A percentile compares a stretch with the other conserved stretches of the same genome.
Conservation (phyloP, 208 protist species). For the Vickermania ingenoplastis region DNA sequence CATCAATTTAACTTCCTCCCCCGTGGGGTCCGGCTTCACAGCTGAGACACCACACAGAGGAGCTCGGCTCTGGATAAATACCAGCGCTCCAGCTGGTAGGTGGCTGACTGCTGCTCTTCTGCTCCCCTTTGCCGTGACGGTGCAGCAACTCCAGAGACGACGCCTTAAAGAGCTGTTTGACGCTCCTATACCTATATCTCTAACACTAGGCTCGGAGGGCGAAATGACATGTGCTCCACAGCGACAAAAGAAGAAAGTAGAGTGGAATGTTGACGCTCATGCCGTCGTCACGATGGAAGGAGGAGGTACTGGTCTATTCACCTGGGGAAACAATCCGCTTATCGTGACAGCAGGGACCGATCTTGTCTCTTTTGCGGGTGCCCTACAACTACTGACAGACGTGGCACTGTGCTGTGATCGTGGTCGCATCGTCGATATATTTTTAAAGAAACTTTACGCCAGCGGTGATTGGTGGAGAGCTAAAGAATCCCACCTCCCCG, state of each 20-base stretch:
- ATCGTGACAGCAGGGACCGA: too few species aligned
- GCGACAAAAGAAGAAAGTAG: too few species aligned
- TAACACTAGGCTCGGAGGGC: too few species aligned
- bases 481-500: slow-evolving; percentile 65
- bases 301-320: too few species aligned
- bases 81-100: slow-evolving; percentile 53
- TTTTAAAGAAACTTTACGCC: slow-evolving; percentile 39
- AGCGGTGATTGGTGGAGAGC: not conserved
- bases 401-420: slow-evolving; percentile 69
- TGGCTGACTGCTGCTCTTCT: slow-evolving; percentile 73
- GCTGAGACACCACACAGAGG: not conserved
- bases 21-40: not conserved
- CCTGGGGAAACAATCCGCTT: too few species aligned
- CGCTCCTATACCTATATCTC: not conserved
- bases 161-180: slow-evolving; percentile 33
- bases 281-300: too few species aligned
- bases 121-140: slow-evolving; percentile 53
- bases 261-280: too few species aligned
- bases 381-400: slow-evolving; percentile 15
- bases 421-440: slow-evolving; percentile 55
- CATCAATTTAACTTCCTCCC: not conserved
- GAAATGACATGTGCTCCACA: too few species aligned
- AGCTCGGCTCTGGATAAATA: slow-evolving; percentile 48
- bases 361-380: not conserved
- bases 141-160: slow-evolving; percentile 56